Conservation (phyloP, 495 filamentous ascomycete genomes). For the Rusavskia elegans region DNA sequence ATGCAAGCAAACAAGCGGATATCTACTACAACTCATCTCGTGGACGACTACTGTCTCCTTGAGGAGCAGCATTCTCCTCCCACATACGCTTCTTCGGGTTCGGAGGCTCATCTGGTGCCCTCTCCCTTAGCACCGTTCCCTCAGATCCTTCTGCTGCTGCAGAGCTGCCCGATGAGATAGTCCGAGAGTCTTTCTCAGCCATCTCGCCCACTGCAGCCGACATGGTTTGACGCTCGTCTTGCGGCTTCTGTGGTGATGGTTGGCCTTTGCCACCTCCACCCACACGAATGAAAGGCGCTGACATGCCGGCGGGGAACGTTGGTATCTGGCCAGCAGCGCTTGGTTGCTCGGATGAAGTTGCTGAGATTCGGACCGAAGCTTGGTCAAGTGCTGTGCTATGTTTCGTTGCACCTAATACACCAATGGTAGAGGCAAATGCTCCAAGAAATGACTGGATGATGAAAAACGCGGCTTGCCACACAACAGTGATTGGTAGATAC, state of each 20-base stretch:
- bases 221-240: slow-evolving; percentile 22
- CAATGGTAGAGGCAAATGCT: slow-evolving; percentile 22
- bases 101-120: slow-evolving; percentile 31
- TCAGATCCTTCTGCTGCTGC: slow-evolving; percentile 1
- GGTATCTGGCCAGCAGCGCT: slow-evolving; percentile 22
- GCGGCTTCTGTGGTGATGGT: slow-evolving; percentile 5
- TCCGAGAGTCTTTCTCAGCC: slow-evolving; percentile 15
- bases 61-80: slow-evolving; percentile 30
- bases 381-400: slow-evolving; percentile 13
- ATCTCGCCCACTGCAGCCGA: slow-evolving; percentile 40
- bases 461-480: slow-evolving; percentile 33
- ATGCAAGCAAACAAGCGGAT: not conserved
- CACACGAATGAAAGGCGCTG: slow-evolving; percentile 17
- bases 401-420: slow-evolving; percentile 21
- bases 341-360: slow-evolving; percentile 24
- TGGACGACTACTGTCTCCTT: not conserved
- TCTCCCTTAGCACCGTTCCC: slow-evolving; percentile 19
- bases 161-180: not conserved
- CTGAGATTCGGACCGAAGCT: slow-evolving; percentile 23
- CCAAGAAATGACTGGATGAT: slow-evolving; percentile 15
- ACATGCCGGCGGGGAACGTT: slow-evolving; percentile 10
- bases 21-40: slow-evolving; percentile 8
- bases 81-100: slow-evolving; percentile 81
- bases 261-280: slow-evolving; percentile 24
- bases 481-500: slow-evolving; percentile 59